These are phyloP conservation scores for Xylaria palmicola DNA, from an alignment of 495 filamentous ascomycete species.

Conservation along the genomic window DNA sequence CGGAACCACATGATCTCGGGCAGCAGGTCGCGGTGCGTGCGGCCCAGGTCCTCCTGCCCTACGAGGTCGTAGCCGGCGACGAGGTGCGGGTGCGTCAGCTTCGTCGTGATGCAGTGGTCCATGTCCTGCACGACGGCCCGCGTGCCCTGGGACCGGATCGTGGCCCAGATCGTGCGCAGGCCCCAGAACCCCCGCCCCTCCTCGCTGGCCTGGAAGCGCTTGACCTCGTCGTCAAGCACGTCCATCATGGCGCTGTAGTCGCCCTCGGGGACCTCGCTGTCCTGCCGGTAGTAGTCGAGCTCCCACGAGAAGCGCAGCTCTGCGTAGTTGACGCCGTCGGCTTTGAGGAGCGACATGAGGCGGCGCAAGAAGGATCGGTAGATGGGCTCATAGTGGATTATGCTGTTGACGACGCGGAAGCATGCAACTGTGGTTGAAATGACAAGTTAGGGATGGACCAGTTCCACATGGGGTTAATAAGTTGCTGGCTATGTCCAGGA, in stretches of 20 bases:
- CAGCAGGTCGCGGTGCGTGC: conserved; percentile 70
- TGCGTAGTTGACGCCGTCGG: conserved; percentile 79
- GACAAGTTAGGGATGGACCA: background rate
- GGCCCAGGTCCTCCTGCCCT: conserved; percentile 77
- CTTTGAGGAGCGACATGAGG: conserved; percentile 64
- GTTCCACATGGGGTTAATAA: background rate
- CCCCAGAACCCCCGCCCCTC: conserved; percentile 80
- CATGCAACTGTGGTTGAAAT: conserved; percentile 28
- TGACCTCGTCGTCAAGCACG: conserved; percentile 76
- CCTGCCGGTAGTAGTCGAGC: conserved; percentile 59
- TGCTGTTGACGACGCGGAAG: conserved; percentile 66
- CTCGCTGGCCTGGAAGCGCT: conserved; percentile 66
- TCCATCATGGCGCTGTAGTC: conserved; percentile 65
- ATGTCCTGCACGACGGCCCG: conserved; percentile 72
- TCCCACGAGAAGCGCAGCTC: conserved; percentile 66
- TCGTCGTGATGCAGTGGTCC: conserved; percentile 80
- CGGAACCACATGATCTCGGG: conserved; percentile 91
- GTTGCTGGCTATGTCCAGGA: background rate
- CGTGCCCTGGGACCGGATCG: conserved; percentile 59
- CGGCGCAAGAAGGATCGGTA: conserved; percentile 71
- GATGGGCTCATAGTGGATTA: conserved; percentile 89
- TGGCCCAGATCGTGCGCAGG: conserved; percentile 84
- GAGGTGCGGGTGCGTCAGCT: conserved; percentile 72
- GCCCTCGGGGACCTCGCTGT: conserved; percentile 57
- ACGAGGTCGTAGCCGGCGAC: conserved; percentile 88